These are phyloP conservation scores for Metschnikowia picachoensis DNA, from an alignment of 805 yeast species.

Conservation along the genomic window DNA sequence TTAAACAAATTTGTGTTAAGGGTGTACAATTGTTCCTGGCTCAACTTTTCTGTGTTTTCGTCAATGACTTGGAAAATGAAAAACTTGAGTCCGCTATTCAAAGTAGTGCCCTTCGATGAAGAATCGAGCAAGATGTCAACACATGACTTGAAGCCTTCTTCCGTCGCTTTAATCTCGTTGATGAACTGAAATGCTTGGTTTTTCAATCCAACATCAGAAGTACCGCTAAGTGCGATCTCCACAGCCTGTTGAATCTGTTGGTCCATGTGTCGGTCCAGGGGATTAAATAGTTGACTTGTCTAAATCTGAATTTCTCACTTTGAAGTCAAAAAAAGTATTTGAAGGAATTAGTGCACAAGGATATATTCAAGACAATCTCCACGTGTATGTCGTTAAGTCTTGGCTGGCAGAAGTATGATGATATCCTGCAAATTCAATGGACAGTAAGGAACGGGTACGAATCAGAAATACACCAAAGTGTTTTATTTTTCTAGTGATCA, in stretches of 20 bases:
- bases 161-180: slow-evolving; percentile 48
- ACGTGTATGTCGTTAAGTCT: too few relatives aligned
- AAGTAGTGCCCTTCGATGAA: slow-evolving; percentile 12
- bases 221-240: slow-evolving; percentile 70
- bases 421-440: too few relatives aligned
- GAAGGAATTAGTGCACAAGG: background rate
- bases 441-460: too few relatives aligned
- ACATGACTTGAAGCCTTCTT: slow-evolving; percentile 55
- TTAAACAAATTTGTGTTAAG: slow-evolving; percentile 48
- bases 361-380: too few relatives aligned
- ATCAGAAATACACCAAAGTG: too few relatives aligned
- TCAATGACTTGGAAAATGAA: slow-evolving; percentile 70
- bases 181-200: slow-evolving; percentile 49
- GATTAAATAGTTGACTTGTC: too few relatives aligned
- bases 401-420: too few relatives aligned
- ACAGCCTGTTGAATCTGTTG: slow-evolving; percentile 86
- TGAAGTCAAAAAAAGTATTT: background rate
- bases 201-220: slow-evolving; percentile 51
- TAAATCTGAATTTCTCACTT: background rate
- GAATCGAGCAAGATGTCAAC: slow-evolving; percentile 40
- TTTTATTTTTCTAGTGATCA: too few relatives aligned
- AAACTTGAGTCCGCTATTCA: slow-evolving; percentile 57
- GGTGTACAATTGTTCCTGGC: slow-evolving; percentile 41
- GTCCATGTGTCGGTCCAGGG: slow-evolving; percentile 22
- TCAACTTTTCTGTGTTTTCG: slow-evolving; percentile 45